Evolutionary conservation across 306 rosid genomes (phyloP), one percentile per base, ranked within the genome.

Genomic region (Vigna unguiculata): DNA sequence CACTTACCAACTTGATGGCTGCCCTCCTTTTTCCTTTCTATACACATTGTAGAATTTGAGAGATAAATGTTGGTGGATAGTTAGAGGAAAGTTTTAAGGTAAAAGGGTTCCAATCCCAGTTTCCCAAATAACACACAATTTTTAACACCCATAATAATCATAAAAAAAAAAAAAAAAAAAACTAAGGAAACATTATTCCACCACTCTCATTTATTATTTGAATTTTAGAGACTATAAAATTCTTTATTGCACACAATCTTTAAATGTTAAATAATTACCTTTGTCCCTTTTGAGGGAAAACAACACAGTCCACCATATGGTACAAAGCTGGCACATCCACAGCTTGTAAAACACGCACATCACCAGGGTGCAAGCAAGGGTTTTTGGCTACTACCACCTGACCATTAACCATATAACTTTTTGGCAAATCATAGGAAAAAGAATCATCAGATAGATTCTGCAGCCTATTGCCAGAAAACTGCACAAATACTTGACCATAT

Each of bases 401-500:
- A 4, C 87, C 79, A 0, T 0, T 10, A 52, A 88, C 72, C 36
- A 86, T 21, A 52, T 34, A 36, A 78, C 2, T 7, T n/a, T 61
- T 69, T 55, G 66, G 8, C 6, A 79, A 57, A 54, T 78, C 71
- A 76, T 17, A 40, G 4, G 59, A 55, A 51, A 0, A 7, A 13
- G 74, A 76, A 80, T 74, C 78, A 52, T 82, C 68, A 74, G 59
- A 78, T 9, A 65, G 64, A 72, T 24, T 75, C 83, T 45, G 15
- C n/a, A 14, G 17, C 77, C 88, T 81, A 4, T 64, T 78, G 54
- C 70, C 13, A 14, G 92, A 88, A 71, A 79, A 83, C 21, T 83
- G 87, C 82, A 93, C 89, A 84, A 91, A 93, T 36, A 93, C 97
- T 86, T 93, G 80, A 63, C 97, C 98, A 80, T 93, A 88, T 74